A percentile compares a stretch with the other conserved stretches of the same genome.
These are phyloP conservation scores for Pecoramyces ruminantium DNA, from an alignment of 192 early-diverging fungal species.

Conservation along the genomic window DNA sequence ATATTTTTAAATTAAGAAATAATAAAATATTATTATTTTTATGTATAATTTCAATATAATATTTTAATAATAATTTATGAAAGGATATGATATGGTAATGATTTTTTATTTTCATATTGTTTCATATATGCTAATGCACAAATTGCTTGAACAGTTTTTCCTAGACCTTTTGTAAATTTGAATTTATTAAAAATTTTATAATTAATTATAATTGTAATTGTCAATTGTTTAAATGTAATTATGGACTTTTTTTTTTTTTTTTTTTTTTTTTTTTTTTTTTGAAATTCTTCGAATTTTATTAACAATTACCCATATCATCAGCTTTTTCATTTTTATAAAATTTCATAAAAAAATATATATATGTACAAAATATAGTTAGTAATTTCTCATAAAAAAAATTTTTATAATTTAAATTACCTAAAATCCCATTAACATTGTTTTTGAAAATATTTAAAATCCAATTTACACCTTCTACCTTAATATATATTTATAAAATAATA, in stretches of 20 bases:
- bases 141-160: background rate
- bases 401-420: background rate
- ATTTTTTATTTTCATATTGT: background rate
- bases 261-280: too few relatives aligned
- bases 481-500: background rate
- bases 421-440: background rate
- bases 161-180: background rate
- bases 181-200: too few relatives aligned
- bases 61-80: too few relatives aligned
- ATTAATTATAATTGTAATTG: too few relatives aligned
- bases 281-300: background rate
- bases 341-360: too few relatives aligned
- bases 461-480: background rate
- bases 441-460: background rate
- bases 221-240: too few relatives aligned
- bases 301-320: background rate
- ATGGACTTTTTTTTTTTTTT: too few relatives aligned
- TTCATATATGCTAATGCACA: background rate
- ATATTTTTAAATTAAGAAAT: background rate
- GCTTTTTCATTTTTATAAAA: background rate
- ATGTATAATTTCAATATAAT: too few relatives aligned
- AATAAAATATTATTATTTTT: too few relatives aligned
- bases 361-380: too few relatives aligned
- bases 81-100: background rate
- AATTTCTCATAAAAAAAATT: too few relatives aligned